phyloP scores from a whole-genome alignment of 2,329 filamentous ascomycete genomes.

The Calonectria hawksworthii region DNA sequence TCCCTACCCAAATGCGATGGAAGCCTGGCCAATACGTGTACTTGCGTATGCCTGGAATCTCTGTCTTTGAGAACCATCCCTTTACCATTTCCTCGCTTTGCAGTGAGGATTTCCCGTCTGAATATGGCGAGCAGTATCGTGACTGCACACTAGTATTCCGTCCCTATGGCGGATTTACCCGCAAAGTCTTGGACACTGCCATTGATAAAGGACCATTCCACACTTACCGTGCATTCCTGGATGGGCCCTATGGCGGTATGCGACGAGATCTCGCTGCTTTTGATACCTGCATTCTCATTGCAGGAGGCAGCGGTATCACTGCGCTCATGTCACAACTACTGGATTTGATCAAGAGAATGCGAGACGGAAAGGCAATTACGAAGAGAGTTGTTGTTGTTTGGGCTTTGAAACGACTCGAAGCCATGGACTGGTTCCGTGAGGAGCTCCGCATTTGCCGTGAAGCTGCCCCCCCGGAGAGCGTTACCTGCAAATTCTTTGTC shows the following conservation, averaged over 20 bases:
- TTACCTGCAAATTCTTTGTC: conserved; percentile 95
- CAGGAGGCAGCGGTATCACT: conserved; percentile 94
- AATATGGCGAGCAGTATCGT: conserved; percentile 88
- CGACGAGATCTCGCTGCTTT: conserved; percentile 90
- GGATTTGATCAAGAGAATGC: conserved; percentile 96
- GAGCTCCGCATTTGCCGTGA: conserved; percentile 93
- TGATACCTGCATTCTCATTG: conserved; percentile 92
- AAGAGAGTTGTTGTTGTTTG: conserved; percentile 93
- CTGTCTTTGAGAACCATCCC: conserved; percentile 91
- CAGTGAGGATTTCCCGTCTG: conserved; percentile 92
- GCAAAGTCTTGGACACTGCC: conserved; percentile 84
- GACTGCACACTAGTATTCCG: conserved; percentile 94
- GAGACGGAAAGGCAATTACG: conserved; percentile 93
- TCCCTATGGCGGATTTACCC: conserved; percentile 91
- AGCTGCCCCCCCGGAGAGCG: conserved; percentile 86
- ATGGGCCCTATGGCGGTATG: conserved; percentile 97
- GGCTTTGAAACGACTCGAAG: conserved; percentile 90
- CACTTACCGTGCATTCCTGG: conserved; percentile 91
- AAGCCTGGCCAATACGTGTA: conserved; percentile 95
- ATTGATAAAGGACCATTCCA: conserved; percentile 90
- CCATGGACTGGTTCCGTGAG: conserved; percentile 98
- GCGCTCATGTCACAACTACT: conserved; percentile 92
- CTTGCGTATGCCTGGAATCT: conserved; percentile 92
- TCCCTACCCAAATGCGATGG: conserved; percentile 94
- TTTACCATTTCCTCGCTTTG: conserved; percentile 96